phyloP scores from a whole-genome alignment of 257 asterid genomes.

The Gentiana dahurica region DNA sequence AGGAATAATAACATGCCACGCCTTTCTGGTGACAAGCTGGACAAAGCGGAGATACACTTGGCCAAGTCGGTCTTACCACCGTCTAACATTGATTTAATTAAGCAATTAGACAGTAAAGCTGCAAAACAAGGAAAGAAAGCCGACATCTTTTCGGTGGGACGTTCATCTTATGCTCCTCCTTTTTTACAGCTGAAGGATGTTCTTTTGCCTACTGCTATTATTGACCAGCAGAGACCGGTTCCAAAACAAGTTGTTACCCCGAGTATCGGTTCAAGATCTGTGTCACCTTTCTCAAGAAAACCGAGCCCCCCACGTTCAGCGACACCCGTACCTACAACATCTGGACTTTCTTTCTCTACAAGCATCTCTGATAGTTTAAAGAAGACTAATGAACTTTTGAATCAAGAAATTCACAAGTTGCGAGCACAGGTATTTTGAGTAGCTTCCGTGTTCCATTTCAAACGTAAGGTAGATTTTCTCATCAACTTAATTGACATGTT shows the following conservation, averaged over 20 bases:
- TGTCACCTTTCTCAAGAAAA: conserved; percentile 86
- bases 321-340: conserved; percentile 82
- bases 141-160: conserved; percentile 59
- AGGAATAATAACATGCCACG: conserved; percentile 73
- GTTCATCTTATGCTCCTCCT: conserved; percentile 65
- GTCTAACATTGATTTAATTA: conserved; percentile 68
- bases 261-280: conserved; percentile 69
- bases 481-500: neutral
- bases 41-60: conserved; percentile 65
- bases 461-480: conserved; percentile 3
- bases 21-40: conserved; percentile 70
- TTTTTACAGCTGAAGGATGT: conserved; percentile 59
- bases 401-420: conserved; percentile 75
- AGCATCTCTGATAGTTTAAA: conserved; percentile 71
- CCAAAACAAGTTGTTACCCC: conserved; percentile 59
- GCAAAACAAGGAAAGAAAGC: conserved; percentile 83
- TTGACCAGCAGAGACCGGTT: conserved; percentile 41
- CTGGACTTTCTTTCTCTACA: conserved; percentile 81
- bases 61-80: conserved; percentile 52
- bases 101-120: conserved; percentile 70
- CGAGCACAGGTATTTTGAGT: conserved; percentile 54
- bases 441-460: neutral
- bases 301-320: conserved; percentile 88
- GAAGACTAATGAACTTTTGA: conserved; percentile 77
- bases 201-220: conserved; percentile 34